Percentiles rank a stretch among this genome's conserved stretches.
Conservation (phyloP, 495 filamentous ascomycete genomes). For the Talaromyces adpressus region DNA sequence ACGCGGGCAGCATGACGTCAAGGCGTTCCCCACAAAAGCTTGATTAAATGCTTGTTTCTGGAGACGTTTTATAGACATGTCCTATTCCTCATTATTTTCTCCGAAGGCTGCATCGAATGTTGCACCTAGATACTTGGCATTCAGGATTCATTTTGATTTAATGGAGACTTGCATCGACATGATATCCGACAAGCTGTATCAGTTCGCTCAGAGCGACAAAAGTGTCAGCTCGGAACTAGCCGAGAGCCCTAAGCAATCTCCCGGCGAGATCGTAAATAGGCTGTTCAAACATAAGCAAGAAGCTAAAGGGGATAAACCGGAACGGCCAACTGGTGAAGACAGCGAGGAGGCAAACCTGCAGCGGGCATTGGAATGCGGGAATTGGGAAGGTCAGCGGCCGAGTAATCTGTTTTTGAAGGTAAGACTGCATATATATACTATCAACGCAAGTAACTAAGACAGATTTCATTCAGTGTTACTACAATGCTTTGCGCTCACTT, state of each 20-base stretch:
- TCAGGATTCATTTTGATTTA: not conserved
- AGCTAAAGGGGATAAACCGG: not conserved
- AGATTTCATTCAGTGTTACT: conserved; percentile 43
- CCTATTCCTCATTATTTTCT: not conserved
- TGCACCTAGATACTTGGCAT: not conserved
- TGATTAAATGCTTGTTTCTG: not conserved
- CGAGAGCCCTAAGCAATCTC: conserved; percentile 40
- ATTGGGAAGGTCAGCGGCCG: conserved; percentile 56
- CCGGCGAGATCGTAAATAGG: conserved; percentile 45
- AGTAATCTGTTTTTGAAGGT: conserved; percentile 55
- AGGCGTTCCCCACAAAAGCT: conserved; percentile 8
- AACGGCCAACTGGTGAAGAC: conserved; percentile 10
- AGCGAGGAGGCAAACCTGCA: conserved; percentile 37
- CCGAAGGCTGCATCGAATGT: not conserved
- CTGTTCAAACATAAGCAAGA: conserved; percentile 33
- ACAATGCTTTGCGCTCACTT: conserved; percentile 56
- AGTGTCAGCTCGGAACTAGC: conserved; percentile 53
- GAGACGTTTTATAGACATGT: not conserved
- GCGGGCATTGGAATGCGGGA: conserved; percentile 52
- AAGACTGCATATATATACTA: not conserved
- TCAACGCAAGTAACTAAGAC: conserved; percentile 2
- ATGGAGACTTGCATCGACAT: not conserved
- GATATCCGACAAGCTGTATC: conserved; percentile 41
- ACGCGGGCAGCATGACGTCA: not conserved
- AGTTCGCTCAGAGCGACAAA: conserved; percentile 40